These are phyloP conservation scores for Macrophomina tecta DNA, from an alignment of 2,329 filamentous ascomycete genomes.

Conservation along the genomic window DNA sequence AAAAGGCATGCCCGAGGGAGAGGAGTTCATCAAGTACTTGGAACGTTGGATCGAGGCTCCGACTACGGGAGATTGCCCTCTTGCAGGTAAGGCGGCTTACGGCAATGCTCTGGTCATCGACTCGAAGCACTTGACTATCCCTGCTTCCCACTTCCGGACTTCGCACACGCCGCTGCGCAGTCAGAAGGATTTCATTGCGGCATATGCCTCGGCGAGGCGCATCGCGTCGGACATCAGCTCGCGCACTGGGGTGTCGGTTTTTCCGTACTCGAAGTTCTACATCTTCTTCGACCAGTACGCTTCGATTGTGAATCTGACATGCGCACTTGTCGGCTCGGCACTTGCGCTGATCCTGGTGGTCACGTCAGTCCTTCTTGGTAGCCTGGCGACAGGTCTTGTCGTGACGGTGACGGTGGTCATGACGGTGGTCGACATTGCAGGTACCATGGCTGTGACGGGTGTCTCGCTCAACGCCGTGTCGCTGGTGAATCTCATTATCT, in stretches of 20 bases:
- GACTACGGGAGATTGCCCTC: slow-evolving; percentile 81
- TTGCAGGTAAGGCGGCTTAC: slow-evolving; percentile 89
- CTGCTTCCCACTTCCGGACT: slow-evolving; percentile 89
- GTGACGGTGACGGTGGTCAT: slow-evolving; percentile 89
- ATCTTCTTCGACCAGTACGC: slow-evolving; percentile 99
- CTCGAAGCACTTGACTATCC: slow-evolving; percentile 67
- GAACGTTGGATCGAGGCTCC: slow-evolving; percentile 81
- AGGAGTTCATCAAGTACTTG: slow-evolving; percentile 89
- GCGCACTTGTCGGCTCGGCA: slow-evolving; percentile 78
- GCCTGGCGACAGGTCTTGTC: slow-evolving; percentile 77
- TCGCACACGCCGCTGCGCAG: slow-evolving; percentile 85
- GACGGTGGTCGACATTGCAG: slow-evolving; percentile 93
- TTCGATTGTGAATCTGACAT: slow-evolving; percentile 80
- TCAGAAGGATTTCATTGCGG: slow-evolving; percentile 90
- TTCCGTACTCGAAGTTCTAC: slow-evolving; percentile 97
- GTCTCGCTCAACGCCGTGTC: slow-evolving; percentile 95
- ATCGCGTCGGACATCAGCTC: slow-evolving; percentile 78
- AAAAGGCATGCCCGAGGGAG: slow-evolving; percentile 86
- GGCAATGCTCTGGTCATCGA: slow-evolving; percentile 83
- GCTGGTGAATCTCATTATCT: slow-evolving; percentile 95
- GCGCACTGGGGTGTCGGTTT: slow-evolving; percentile 79
- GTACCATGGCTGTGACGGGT: slow-evolving; percentile 86
- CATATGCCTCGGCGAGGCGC: slow-evolving; percentile 86
- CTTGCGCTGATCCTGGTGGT: slow-evolving; percentile 85
- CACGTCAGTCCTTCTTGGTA: slow-evolving; percentile 81